A percentile compares a stretch with the other conserved stretches of the same genome.
Conservation (phyloP, 257 asterid genomes). For the Paulownia fortunei region DNA sequence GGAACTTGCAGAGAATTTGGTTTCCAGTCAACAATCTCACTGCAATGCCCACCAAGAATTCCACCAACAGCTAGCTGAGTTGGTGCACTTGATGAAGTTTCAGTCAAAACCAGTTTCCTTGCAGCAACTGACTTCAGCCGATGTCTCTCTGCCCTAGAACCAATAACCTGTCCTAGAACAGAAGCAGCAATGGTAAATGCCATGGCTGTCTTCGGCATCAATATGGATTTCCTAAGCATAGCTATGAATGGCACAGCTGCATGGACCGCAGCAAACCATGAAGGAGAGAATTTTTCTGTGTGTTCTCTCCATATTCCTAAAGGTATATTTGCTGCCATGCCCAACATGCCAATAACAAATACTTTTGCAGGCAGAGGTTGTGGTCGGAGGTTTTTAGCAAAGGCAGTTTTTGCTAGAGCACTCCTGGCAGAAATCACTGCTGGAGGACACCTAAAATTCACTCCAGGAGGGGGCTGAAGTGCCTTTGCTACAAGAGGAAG, state of each 20-base stretch:
- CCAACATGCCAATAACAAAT: conserved; percentile 69
- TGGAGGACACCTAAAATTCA: conserved; percentile 66
- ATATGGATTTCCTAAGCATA: conserved; percentile 76
- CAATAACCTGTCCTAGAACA: conserved; percentile 84
- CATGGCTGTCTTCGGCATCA: conserved; percentile 94
- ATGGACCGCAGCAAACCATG: conserved; percentile 90
- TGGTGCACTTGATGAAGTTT: conserved; percentile 9
- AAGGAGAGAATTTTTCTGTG: conserved; percentile 74
- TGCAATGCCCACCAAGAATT: conserved; percentile 31
- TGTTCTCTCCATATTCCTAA: conserved; percentile 92
- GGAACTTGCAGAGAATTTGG: conserved; percentile 27
- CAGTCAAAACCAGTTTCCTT: conserved; percentile 31
- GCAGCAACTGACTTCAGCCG: conserved; percentile 59
- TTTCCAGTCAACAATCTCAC: conserved; percentile 34
- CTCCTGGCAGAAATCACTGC: conserved; percentile 77
- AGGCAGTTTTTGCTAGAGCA: conserved; percentile 74
- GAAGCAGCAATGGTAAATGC: conserved; percentile 90
- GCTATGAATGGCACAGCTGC: conserved; percentile 93
- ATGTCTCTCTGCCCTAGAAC: conserved; percentile 83
- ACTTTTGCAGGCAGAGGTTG: conserved; percentile 80
- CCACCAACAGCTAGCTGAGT: conserved; percentile 28
- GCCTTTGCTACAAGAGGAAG: conserved; percentile 90
- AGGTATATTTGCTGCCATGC: conserved; percentile 87
- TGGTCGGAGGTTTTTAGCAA: conserved; percentile 82
- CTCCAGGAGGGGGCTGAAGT: conserved; percentile 83